Percentiles rank a stretch among this genome's conserved stretches.
phyloP scores from a whole-genome alignment of 768 basidiomycete species.

The Gelatoporia subvermispora region DNA sequence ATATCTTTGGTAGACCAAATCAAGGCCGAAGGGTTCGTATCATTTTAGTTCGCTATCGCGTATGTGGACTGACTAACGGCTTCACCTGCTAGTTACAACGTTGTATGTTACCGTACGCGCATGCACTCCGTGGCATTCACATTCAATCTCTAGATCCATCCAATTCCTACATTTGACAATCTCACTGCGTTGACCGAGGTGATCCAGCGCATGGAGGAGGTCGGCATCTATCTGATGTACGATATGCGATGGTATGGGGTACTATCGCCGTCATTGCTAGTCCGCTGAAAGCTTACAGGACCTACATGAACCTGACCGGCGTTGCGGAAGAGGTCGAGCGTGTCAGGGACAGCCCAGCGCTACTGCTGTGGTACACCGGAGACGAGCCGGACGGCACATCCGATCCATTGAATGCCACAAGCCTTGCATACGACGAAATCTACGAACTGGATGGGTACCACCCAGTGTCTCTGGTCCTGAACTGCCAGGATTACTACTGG shows the following conservation, averaged over 20 bases:
- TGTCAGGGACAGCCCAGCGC: slow-evolving; percentile 62
- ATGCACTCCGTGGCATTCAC: background rate
- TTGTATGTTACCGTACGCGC: slow-evolving; percentile 25
- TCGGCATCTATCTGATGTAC: slow-evolving; percentile 72
- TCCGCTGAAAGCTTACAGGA: slow-evolving; percentile 23
- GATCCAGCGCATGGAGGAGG: slow-evolving; percentile 67
- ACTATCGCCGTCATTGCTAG: background rate
- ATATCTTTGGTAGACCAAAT: slow-evolving; percentile 48
- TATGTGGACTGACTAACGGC: background rate
- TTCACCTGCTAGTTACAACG: slow-evolving; percentile 26
- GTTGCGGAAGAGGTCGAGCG: slow-evolving; percentile 65
- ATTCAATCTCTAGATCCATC: slow-evolving; percentile 49
- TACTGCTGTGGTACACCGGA: slow-evolving; percentile 70
- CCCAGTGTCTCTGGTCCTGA: slow-evolving; percentile 50
- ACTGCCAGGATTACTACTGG: slow-evolving; percentile 62
- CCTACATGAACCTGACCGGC: slow-evolving; percentile 59
- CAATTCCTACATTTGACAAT: slow-evolving; percentile 62
- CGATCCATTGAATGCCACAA: slow-evolving; percentile 61
- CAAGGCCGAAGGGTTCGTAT: slow-evolving; percentile 48
- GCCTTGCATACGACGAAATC: slow-evolving; percentile 40
- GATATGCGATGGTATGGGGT: slow-evolving; percentile 60
- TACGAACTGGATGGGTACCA: slow-evolving; percentile 51
- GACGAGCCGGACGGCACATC: slow-evolving; percentile 72
- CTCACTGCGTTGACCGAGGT: slow-evolving; percentile 52
- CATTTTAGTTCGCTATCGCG: background rate